Percentiles rank a stretch among this genome's conserved stretches.
These are phyloP conservation scores for Tulasnella sp. DNA, from an alignment of 768 basidiomycete genomes.

Conservation along the genomic window DNA sequence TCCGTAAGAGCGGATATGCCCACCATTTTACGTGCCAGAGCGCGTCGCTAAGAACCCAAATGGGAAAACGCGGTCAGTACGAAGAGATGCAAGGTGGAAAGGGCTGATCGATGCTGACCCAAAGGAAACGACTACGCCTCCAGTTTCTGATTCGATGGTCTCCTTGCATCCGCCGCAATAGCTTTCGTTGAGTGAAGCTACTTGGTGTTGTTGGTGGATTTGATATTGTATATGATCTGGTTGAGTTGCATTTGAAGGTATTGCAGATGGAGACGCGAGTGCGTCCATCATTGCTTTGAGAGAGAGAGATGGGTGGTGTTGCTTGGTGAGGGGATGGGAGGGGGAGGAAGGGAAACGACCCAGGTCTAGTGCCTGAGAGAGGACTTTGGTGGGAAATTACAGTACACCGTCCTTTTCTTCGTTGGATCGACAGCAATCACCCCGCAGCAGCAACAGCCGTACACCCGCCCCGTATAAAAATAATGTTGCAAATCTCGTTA, in stretches of 20 bases:
- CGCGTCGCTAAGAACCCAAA: slow-evolving; percentile 57
- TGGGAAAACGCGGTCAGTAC: slow-evolving; percentile 21
- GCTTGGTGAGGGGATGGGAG: neutral
- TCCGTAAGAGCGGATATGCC: slow-evolving; percentile 15
- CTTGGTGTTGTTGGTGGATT: neutral
- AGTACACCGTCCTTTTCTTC: neutral
- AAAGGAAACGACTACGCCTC: slow-evolving; percentile 73
- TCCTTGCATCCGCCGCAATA: slow-evolving; percentile 73
- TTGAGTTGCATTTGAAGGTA: neutral
- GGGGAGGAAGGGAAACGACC: neutral
- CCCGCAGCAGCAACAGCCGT: neutral
- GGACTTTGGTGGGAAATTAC: neutral
- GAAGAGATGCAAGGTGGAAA: slow-evolving; percentile 6
- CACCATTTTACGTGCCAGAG: slow-evolving; percentile 86
- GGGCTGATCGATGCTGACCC: slow-evolving; percentile 51
- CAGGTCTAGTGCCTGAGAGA: neutral
- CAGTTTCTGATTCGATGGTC: slow-evolving; percentile 64
- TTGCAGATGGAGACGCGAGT: neutral
- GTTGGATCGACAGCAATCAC: neutral
- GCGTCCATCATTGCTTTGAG: slow-evolving; percentile 16
- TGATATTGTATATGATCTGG: neutral
- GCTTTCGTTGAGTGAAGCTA: slow-evolving; percentile 1
- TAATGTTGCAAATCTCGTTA: too few relatives aligned
- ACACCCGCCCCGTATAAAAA: too few relatives aligned
- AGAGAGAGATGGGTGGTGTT: neutral